phyloP scores from a whole-genome alignment of 768 basidiomycete species.

The Pleurotus djamor region DNA sequence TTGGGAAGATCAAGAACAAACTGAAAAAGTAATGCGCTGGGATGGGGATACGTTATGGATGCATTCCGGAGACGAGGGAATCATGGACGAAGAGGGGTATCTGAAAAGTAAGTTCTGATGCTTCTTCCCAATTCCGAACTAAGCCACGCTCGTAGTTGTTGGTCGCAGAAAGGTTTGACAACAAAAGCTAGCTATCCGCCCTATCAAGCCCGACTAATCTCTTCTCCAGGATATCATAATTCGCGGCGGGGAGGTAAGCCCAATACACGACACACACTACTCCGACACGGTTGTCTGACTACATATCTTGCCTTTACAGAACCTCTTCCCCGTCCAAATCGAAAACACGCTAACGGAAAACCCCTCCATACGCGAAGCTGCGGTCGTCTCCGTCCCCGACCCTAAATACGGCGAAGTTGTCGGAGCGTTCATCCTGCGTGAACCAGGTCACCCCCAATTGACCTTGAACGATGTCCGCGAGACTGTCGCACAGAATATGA shows the following conservation, averaged over 20 bases:
- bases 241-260: conserved; percentile 85
- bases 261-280: too few relatives aligned
- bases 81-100: conserved; percentile 83
- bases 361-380: conserved; percentile 64
- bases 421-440: conserved; percentile 73
- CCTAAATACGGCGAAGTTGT: conserved; percentile 72
- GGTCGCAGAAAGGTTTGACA: conserved; percentile 81
- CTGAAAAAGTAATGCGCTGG: conserved; percentile 50
- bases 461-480: conserved; percentile 52
- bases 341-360: conserved; percentile 68
- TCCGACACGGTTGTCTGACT: too few relatives aligned
- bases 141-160: conserved; percentile 73
- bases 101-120: conserved; percentile 56
- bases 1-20: conserved; percentile 75
- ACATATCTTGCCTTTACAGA: conserved; percentile 34
- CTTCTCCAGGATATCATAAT: conserved; percentile 76
- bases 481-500: conserved; percentile 59
- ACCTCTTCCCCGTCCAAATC: conserved; percentile 83
- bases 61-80: conserved; percentile 80
- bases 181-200: too few relatives aligned
- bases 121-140: too few relatives aligned
- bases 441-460: conserved; percentile 29
- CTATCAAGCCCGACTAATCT: too few relatives aligned
- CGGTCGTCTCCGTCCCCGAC: conserved; percentile 72
- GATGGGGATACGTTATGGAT: conserved; percentile 70